Evolutionary conservation across 441 rosid species (phyloP), one percentile per base, ranked within the genome.

Genomic region (Gossypium davidsonii): DNA sequence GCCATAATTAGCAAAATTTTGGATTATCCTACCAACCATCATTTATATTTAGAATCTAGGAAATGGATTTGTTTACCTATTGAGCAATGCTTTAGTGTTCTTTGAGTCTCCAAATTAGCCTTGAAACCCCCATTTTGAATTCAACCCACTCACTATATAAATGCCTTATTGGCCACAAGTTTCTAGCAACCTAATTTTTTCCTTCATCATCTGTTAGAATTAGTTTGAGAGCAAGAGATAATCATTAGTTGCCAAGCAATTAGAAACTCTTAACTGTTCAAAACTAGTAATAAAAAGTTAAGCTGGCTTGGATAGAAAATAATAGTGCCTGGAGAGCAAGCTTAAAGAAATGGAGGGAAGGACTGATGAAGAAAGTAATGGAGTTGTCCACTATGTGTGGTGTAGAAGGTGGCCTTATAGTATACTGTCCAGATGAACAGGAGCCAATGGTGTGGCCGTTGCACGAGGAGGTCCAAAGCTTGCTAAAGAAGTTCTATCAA

Each of bases 361-460:
- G 79, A 15, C 26, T 83, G 72, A 2, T 80, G 18, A 81, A 79
- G 53, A 83, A 83, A 62, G 79, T 79, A 39, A 56, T 31, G 5
- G 88, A 87, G 31, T 67, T 84, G 2, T 69, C 75, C 44, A 81
- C 70, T 3, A 66, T 85, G 0, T 87, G 87, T 15, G 89, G 74
- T 2, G 75, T 85, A 8, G 31, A 31, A 39, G 84, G 84, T 15
- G 84, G 80, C 34, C 64, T 34, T 3, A 56, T 84, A n/a, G 70
- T 89, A 28, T 84, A 70, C 39, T 51, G 83, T 21, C 90, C 82
- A 2, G 80, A 77, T 0, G 87, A 85, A 4, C 9, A 1, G 0
- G 81, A 83, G n/a, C 88, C 87, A 0, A 21, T 56, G 17, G 3
- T 73, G 31, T 84, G 87, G 85, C 87, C 90, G 0, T 72, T 84